These are phyloP conservation scores for Colletotrichum abscissum DNA, from an alignment of 2,329 filamentous ascomycete genomes.

Conservation along the genomic window DNA sequence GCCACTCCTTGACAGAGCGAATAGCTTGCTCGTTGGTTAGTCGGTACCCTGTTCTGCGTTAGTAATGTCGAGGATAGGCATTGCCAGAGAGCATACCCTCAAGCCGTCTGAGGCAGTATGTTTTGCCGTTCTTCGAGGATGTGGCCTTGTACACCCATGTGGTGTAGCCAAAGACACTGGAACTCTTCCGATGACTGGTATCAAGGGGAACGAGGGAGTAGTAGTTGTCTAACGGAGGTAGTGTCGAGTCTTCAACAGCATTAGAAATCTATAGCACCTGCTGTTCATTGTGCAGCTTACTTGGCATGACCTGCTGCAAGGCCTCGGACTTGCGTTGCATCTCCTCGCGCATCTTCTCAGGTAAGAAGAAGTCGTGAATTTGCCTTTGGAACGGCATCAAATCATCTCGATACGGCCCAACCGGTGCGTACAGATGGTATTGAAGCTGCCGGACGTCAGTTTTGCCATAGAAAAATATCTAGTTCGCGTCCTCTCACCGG, in stretches of 20 bases:
- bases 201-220: constrained; percentile 93
- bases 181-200: constrained; percentile 81
- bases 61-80: constrained; percentile 30
- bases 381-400: constrained; percentile 86
- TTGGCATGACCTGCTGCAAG: constrained; percentile 85
- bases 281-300: constrained; percentile 52
- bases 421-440: constrained; percentile 93
- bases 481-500: constrained; percentile 60
- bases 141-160: constrained; percentile 97
- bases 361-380: constrained; percentile 91
- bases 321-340: constrained; percentile 90
- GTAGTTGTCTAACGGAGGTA: constrained; percentile 87
- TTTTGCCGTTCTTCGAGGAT: constrained; percentile 86
- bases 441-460: constrained; percentile 68
- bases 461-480: not conserved
- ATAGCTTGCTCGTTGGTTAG: constrained; percentile 92
- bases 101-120: constrained; percentile 87
- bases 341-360: constrained; percentile 87
- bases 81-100: constrained; percentile 66
- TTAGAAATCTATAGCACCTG: not conserved
- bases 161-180: constrained; percentile 83
- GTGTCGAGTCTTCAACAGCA: constrained; percentile 60
- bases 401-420: constrained; percentile 84
- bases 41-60: constrained; percentile 71
- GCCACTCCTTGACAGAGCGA: constrained; percentile 88